phyloP scores from a whole-genome alignment of 164 flowering plant species.

The Sedum album region DNA sequence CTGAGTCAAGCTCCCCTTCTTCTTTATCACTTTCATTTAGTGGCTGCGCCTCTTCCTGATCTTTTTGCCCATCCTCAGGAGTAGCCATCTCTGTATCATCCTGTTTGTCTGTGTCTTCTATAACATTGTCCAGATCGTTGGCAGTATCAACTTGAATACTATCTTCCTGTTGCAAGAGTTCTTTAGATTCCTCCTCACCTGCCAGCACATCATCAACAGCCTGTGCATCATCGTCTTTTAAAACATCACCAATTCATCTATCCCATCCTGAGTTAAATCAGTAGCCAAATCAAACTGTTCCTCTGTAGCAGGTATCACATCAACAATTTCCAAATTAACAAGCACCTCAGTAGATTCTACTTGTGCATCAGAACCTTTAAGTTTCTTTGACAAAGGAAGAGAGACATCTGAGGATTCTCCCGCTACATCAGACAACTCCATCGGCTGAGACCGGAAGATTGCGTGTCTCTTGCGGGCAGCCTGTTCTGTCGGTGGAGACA shows the following conservation, averaged over 20 bases:
- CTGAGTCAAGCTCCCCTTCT: slow-evolving; percentile 72
- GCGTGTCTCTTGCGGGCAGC: slow-evolving; percentile 56
- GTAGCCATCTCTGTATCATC: slow-evolving; percentile 21
- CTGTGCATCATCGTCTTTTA: slow-evolving; percentile 25
- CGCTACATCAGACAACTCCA: slow-evolving; percentile 26
- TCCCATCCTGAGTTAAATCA: slow-evolving; percentile 25
- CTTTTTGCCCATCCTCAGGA: slow-evolving; percentile 28
- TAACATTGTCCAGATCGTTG: slow-evolving; percentile 17
- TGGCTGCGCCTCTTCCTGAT: slow-evolving; percentile 28
- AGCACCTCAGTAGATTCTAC: slow-evolving; percentile 26
- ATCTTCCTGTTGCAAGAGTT: slow-evolving; percentile 20
- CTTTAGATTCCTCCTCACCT: slow-evolving; percentile 27
- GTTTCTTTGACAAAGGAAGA: slow-evolving; percentile 43
- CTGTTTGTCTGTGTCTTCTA: slow-evolving; percentile 30
- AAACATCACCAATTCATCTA: slow-evolving; percentile 32
- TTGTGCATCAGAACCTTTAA: slow-evolving; percentile 43
- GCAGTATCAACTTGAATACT: slow-evolving; percentile 23
- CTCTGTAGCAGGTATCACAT: slow-evolving; percentile 20
- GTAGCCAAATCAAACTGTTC: slow-evolving; percentile 29
- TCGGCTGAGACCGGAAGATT: slow-evolving; percentile 32
- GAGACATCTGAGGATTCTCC: slow-evolving; percentile 28
- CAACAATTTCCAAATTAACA: slow-evolving; percentile 17
- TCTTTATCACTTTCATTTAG: slow-evolving; percentile 49
- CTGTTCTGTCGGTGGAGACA: slow-evolving; percentile 15
- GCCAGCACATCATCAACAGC: slow-evolving; percentile 28